Conservation (phyloP, 2,329 filamentous ascomycete genomes). For the Colletotrichum plurivorum region DNA sequence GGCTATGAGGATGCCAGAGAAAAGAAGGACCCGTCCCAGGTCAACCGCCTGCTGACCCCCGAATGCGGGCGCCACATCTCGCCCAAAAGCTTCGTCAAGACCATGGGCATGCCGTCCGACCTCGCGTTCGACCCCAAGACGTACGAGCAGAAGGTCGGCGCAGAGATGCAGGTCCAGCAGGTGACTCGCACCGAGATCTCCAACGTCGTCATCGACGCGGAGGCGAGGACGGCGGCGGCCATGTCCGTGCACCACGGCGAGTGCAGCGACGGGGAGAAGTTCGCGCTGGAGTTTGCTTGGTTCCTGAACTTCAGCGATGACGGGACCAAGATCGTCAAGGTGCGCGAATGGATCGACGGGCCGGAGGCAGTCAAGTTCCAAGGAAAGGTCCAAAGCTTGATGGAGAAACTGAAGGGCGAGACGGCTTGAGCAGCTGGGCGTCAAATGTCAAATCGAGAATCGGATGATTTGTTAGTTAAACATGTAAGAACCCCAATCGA, state of each 20-base stretch:
- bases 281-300: conserved; percentile 9
- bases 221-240: conserved; percentile 5
- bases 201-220: conserved; percentile 13
- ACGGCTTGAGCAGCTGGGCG: background rate
- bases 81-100: conserved; percentile 5
- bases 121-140: background rate
- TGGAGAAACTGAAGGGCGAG: conserved; percentile 14
- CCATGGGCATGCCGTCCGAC: conserved; percentile 1
- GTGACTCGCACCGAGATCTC: conserved; percentile 1
- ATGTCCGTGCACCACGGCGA: background rate
- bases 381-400: conserved; percentile 1
- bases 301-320: conserved; percentile 26
- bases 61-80: conserved; percentile 9
- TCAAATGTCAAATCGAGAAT: too few relatives aligned
- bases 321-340: background rate
- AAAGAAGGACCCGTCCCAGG: background rate
- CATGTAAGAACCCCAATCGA: too few relatives aligned
- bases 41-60: background rate
- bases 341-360: conserved; percentile 1
- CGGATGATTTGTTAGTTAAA: background rate
- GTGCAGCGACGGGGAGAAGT: conserved; percentile 3
- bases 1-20: conserved; percentile 7
- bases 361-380: background rate
- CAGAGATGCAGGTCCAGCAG: background rate
- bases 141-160: background rate